phyloP scores from a whole-genome alignment of 106 monocot species.

The Alisma plantagoaquatica region DNA sequence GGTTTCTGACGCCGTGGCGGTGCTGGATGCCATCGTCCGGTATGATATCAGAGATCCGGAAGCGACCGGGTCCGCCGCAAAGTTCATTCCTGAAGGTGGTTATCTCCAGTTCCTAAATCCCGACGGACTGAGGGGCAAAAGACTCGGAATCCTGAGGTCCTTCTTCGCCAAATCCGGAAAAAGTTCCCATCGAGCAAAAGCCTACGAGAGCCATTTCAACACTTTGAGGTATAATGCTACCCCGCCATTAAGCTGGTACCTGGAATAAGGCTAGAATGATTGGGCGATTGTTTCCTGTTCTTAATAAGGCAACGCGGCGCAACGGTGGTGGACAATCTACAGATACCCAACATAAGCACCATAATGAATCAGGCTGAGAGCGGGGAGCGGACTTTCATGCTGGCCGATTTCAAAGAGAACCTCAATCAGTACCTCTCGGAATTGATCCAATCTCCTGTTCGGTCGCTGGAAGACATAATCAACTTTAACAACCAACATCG shows the following conservation, averaged over 20 bases:
- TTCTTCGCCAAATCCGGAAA: constrained; percentile 34
- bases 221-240: too few relatives aligned
- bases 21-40: constrained; percentile 61
- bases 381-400: constrained; percentile 13
- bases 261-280: too few relatives aligned
- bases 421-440: constrained; percentile 44
- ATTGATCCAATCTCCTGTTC: constrained; percentile 35
- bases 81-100: constrained; percentile 46
- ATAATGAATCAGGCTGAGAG: constrained; percentile 14
- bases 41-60: constrained; percentile 42
- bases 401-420: constrained; percentile 51
- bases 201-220: constrained; percentile 38
- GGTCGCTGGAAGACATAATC: constrained; percentile 49
- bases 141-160: constrained; percentile 43
- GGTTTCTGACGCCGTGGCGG: constrained; percentile 54
- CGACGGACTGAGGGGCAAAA: constrained; percentile 58
- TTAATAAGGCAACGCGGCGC: constrained; percentile 26
- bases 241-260: too few relatives aligned
- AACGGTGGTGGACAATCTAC: constrained; percentile 24
- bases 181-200: constrained; percentile 6
- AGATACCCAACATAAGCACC: constrained; percentile 23
- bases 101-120: constrained; percentile 46
- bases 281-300: too few relatives aligned
- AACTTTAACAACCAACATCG: constrained; percentile 43
- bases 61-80: constrained; percentile 32